Evolutionary conservation across 148 eudicot genomes (phyloP), one percentile per base, ranked within the genome.

Genomic region (Vaccinium macrocarpon): DNA sequence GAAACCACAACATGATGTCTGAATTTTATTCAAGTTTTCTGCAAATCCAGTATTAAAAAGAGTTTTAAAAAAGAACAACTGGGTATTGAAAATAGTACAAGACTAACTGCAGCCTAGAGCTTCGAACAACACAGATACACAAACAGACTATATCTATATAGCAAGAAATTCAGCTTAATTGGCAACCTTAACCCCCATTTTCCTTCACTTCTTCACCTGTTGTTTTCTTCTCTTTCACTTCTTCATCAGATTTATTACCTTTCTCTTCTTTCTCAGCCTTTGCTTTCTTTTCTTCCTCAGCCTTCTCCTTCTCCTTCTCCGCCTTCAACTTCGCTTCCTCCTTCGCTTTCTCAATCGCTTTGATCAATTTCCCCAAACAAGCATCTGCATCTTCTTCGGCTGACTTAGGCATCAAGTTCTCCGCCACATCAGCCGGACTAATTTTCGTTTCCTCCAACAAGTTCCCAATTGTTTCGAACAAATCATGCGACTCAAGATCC

Each of bases 391-490:
- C 87, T 12, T 81, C 82, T 25, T 50, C 68, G 1, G 29, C 9
- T 19, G 83, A 83, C 84, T 90, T 92, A 1, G 89, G 91, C 94
- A 92, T 90, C 71, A 92, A 38, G 79, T 90, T 89, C 80, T 92
- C 92, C 0, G 92, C 92, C 79, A 89, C 92, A 80, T 92, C 93
- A 48, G 94, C 92, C 0, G 93, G 94, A 51, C 89, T 89, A 52
- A 87, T 88, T 7, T 92, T 85, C 0, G 84, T 81, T 59, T 92
- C 91, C 42, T 32, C 85, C 84, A 92, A 57, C 64, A 90, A 46
- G 9, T 19, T 14, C 50, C 73, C 14, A 62, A 92, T 76, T 0
- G 49, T 85, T 2, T 35, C 83, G 48, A 87, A 92, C 82, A 88
- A 46, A 32, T 49, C 21, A 52, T 92, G 93, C 4, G 88, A 78